These are phyloP conservation scores for Talaromyces atroroseus DNA, from an alignment of 2,329 filamentous ascomycete species.

Conservation along the genomic window DNA sequence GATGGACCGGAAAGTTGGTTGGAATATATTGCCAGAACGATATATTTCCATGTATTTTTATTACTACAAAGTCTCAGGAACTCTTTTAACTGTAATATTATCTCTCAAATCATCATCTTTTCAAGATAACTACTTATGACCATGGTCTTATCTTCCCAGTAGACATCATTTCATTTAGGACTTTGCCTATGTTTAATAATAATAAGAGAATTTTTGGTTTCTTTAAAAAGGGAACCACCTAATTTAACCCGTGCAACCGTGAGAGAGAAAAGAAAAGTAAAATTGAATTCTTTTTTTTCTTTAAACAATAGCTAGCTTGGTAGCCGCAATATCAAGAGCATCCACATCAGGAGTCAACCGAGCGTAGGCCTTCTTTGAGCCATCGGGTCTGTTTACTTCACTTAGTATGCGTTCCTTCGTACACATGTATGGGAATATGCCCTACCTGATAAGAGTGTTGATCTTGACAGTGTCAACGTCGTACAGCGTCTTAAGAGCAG, in stretches of 20 bases:
- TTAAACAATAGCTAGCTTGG: conserved; percentile 98
- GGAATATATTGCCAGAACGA: not conserved
- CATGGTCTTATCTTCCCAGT: not conserved
- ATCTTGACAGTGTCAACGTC: conserved; percentile 98
- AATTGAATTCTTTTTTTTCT: conserved; percentile 26
- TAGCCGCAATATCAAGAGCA: conserved; percentile 97
- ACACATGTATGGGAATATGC: conserved; percentile 14
- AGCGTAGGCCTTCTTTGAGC: conserved; percentile 97
- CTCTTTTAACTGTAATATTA: not conserved
- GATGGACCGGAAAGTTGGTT: not conserved
- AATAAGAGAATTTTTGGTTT: conserved; percentile 23
- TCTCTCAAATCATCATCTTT: not conserved
- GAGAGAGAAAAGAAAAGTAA: conserved; percentile 29
- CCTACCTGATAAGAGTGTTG: conserved; percentile 95
- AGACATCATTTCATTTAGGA: not conserved
- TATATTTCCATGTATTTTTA: not conserved
- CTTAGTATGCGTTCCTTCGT: conserved; percentile 28
- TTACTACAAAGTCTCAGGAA: not conserved
- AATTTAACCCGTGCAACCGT: conserved; percentile 43
- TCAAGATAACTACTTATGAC: not conserved
- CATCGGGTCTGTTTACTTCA: conserved; percentile 61
- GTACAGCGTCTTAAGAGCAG: conserved; percentile 97
- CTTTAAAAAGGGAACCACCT: conserved; percentile 35
- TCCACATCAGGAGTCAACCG: conserved; percentile 94
- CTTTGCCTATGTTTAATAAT: not conserved